Evolutionary conservation across 2,329 filamentous ascomycete species (phyloP), one percentile per base, ranked within the genome.

Genomic region (Verticillium nonalfalfae): DNA sequence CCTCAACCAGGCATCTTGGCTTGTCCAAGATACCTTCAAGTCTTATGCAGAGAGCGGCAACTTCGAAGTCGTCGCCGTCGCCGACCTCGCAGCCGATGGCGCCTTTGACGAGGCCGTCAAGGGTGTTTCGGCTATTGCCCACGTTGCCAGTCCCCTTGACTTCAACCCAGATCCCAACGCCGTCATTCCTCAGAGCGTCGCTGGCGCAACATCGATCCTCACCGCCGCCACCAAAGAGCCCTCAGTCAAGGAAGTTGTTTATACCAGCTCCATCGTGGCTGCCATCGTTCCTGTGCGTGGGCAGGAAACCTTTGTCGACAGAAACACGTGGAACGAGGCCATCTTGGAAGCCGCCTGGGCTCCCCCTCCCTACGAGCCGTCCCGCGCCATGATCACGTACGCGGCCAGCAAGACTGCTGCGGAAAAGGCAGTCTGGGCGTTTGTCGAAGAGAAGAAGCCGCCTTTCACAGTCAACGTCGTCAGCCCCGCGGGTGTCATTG

Each of bases 91-190:
- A 2, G 67, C 69, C 2, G 58, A 70, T 0, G 70, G 72, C n/a
- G 73, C 73, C 1, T 76, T 80, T 55, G 72, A 79, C 39, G 68
- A 73, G 15, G 75, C 73, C 4, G 65, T 77, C 61, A 74, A 76
- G 61, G 78, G 75, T n/a, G 71, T 73, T n/a, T 69, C 73, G 3
- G 78, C 76, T 2, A 72, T 83, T 57, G 70, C 76, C 15, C 80
- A 82, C 62, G 71, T 78, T 7, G 81, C 81, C 0, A 73, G 74
- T 14, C 70, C 76, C 14, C 61, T 79, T 2, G 71, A 68, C 1
- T 76, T 78, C 54, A 71, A 70, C 2, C 66, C 74, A 0, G 70
- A 81, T 21, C 77, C 81, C 1, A 69, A 79, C 26, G 66, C 72
- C 0, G 76, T 80, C 13, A 77, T 84, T 21, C 72, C 76, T 0